Evolutionary conservation across 768 basidiomycete genomes (phyloP).

Genomic region (Strobilomyces dryophilus): DNA sequence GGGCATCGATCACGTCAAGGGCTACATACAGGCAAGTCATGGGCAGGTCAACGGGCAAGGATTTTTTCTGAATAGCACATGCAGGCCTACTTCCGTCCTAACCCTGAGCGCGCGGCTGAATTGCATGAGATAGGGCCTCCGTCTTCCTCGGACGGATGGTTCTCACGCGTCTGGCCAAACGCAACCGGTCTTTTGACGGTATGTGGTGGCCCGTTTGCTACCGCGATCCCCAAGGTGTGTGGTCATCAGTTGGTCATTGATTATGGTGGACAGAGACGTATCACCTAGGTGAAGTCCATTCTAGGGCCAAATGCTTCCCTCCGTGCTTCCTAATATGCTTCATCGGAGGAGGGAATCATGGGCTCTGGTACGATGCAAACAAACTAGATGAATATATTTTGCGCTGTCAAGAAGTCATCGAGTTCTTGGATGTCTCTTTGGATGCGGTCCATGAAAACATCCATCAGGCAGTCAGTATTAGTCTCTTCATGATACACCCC

Average conservation of each 20-base stretch:
- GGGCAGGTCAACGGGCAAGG: too few relatives aligned
- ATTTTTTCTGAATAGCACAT: background rate
- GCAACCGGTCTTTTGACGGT: background rate
- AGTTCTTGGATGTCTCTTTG: background rate
- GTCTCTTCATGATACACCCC: background rate
- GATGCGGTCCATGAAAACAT: background rate
- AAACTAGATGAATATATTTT: background rate
- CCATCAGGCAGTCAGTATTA: background rate
- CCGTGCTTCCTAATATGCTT: conserved; percentile 2
- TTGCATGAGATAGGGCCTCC: conserved; percentile 13
- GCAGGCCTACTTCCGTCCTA: conserved; percentile 9
- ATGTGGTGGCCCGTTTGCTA: conserved; percentile 9
- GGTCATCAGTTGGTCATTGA: too few relatives aligned
- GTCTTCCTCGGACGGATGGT: conserved; percentile 15
- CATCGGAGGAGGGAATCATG: conserved; percentile 6
- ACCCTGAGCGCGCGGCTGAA: conserved; percentile 18
- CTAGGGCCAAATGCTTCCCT: conserved; percentile 8
- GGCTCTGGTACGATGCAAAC: background rate
- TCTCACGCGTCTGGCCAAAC: conserved; percentile 14
- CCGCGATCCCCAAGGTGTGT: conserved; percentile 12
- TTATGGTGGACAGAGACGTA: background rate
- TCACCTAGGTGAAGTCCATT: conserved; percentile 10
- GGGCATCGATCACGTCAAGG: conserved; percentile 2
- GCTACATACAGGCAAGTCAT: background rate
- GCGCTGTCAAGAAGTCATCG: background rate